Base-by-base conservation (phyloP, 371 early-diverging fungal species). In the Mucor sp. region DNA sequence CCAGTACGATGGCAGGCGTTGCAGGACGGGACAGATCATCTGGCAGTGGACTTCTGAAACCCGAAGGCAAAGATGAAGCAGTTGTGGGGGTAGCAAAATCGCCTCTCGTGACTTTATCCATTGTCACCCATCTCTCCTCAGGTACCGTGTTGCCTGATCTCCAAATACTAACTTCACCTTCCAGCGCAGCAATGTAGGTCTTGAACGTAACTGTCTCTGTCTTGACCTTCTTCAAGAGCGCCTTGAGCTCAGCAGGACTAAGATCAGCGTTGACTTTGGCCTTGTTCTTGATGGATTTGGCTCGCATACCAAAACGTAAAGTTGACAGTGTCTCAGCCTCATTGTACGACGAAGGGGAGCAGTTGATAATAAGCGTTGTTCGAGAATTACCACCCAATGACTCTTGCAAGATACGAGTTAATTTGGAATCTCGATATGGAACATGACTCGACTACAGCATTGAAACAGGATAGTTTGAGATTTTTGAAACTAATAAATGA, bases 261-360 rank as follows among this genome's bases (percentile, higher is more conserved):
- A 95, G 87, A 77, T 97, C 98, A 59, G 93, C 93, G 83, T 99
- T 99, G 76, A 98, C 88, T 83, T 94, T 97, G 78, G 99, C 97
- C 85, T 97, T 97, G 89, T 98, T 98, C 91, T 97, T 97, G 79
- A 99, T 98, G 62, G 92, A 88, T 87, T 99, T 99, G 63, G 99
- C 99, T 65, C 95, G 87, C 85, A 93, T 92, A 77, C 99, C 99
- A 82, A 99, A 99, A 43, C 98, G 89, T 32, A 99, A 84, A 0
- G 99, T 99, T 30, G 93, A 87, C 1, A 99, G 79, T 0, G 99
- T 96, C 84, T 99, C 99, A 12, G 94, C 90, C 70, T 96, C 95
- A 82, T 99, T 99, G 76, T 90, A 97, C 8, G 95, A 94, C 0
- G 94, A 93, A 9, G 98, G 99, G 15, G 97, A 97, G 76, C 95